These are phyloP conservation scores for Pythium guiyangense DNA, from an alignment of 352 stramenopile genomes.

Conservation along the genomic window DNA sequence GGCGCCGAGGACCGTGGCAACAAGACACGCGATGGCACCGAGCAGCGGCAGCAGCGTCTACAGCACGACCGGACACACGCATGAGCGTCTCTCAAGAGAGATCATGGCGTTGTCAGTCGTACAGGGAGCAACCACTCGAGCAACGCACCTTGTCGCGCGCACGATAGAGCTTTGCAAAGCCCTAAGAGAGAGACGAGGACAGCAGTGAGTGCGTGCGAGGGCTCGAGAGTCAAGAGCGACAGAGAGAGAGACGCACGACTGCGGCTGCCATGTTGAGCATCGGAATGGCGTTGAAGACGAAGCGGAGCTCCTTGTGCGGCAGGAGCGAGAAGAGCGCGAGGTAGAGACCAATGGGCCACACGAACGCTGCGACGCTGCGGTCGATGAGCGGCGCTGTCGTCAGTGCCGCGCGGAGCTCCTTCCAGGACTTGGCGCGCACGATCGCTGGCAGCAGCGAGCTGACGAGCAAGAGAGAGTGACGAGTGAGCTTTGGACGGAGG, in stretches of 20 bases:
- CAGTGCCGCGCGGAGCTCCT: constrained; percentile 30
- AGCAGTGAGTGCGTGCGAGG: neutral
- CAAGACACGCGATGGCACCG: constrained; percentile 38
- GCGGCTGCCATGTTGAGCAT: constrained; percentile 93
- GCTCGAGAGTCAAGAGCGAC: neutral
- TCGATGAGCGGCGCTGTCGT: constrained; percentile 42
- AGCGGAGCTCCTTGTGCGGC: constrained; percentile 98
- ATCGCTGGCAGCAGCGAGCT: constrained; percentile 45
- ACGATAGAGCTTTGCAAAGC: constrained; percentile 64
- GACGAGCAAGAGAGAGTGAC: neutral
- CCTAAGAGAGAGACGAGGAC: constrained; percentile 25
- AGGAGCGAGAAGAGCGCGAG: constrained; percentile 94
- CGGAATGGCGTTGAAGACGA: constrained; percentile 96
- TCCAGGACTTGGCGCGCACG: constrained; percentile 34
- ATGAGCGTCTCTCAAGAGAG: neutral
- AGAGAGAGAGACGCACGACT: constrained; percentile 41
- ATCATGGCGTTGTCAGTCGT: no score
- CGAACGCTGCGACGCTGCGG: constrained; percentile 40
- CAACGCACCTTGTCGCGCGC: constrained; percentile 49
- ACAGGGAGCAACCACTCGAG: no score
- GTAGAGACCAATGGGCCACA: constrained; percentile 82
- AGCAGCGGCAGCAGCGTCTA: constrained; percentile 54
- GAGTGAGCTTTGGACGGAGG: neutral
- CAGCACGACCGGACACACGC: neutral
- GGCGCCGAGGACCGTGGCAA: constrained; percentile 37